Evolutionary conservation across 2,329 filamentous ascomycete species (phyloP).

Genomic region (Aspergillus sp.): DNA sequence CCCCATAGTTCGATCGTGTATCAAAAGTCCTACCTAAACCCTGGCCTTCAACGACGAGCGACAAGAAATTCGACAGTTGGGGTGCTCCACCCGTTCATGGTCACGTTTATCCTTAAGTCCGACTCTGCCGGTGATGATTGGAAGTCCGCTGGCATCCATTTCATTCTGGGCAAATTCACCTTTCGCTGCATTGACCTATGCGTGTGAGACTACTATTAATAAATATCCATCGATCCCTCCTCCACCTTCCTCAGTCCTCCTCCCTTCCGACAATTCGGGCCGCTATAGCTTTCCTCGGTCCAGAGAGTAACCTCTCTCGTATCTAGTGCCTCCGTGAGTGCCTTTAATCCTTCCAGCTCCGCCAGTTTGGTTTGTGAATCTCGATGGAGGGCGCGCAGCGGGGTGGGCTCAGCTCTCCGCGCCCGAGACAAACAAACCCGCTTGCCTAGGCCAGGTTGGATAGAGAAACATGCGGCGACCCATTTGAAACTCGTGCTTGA

Average conservation of each 20-base stretch:
- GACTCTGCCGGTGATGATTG: slow-evolving; percentile 7
- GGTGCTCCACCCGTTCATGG: slow-evolving; percentile 12
- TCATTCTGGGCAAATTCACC: slow-evolving; percentile 3
- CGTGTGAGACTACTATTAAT: slow-evolving; percentile 16
- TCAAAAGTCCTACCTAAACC: neutral
- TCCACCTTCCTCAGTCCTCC: slow-evolving; percentile 1
- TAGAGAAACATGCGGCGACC: neutral
- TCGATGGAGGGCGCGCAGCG: slow-evolving; percentile 15
- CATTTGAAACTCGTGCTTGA: neutral
- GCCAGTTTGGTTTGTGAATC: slow-evolving; percentile 1
- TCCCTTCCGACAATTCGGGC: slow-evolving; percentile 2
- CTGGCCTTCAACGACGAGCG: neutral
- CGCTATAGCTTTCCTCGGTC: neutral
- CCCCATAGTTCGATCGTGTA: neutral
- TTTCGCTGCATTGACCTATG: neutral
- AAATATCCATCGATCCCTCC: slow-evolving; percentile 15
- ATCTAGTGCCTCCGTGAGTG: slow-evolving; percentile 17
- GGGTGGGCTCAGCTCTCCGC: slow-evolving; percentile 15
- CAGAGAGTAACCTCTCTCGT: neutral
- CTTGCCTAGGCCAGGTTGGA: slow-evolving; percentile 7
- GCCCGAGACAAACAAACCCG: slow-evolving; percentile 8
- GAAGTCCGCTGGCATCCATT: neutral
- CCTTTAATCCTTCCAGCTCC: slow-evolving; percentile 6
- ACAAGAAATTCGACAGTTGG: neutral
- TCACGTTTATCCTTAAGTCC: slow-evolving; percentile 10